Conservation (phyloP, 768 basidiomycete genomes). For the Vararia minispora region DNA sequence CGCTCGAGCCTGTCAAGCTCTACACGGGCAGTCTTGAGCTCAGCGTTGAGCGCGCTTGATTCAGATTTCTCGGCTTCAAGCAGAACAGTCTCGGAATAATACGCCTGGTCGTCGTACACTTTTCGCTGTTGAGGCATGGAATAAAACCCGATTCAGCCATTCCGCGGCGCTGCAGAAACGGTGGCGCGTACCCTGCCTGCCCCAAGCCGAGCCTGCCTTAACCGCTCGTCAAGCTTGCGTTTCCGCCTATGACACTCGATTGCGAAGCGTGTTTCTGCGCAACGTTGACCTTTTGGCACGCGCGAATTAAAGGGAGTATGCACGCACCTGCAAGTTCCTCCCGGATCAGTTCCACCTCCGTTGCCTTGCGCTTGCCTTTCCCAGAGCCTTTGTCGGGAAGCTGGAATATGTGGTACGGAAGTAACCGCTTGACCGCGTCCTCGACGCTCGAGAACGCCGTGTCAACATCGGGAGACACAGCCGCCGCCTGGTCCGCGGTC, state of each 20-base stretch:
- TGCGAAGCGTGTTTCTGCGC: conserved; percentile 58
- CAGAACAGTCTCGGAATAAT: conserved; percentile 49
- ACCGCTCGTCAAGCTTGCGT: conserved; percentile 43
- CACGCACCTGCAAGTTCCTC: conserved; percentile 43
- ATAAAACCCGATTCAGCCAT: not conserved
- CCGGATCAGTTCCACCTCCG: conserved; percentile 26
- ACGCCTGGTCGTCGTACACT: conserved; percentile 52
- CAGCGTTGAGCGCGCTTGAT: conserved; percentile 40
- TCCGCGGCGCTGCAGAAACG: conserved; percentile 1
- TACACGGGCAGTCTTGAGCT: conserved; percentile 49
- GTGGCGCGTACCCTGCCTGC: conserved; percentile 42
- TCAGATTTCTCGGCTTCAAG: conserved; percentile 60
- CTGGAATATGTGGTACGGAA: conserved; percentile 75
- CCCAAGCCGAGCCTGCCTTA: conserved; percentile 40
- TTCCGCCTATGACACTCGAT: conserved; percentile 53
- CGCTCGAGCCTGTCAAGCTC: conserved; percentile 61
- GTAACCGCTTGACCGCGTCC: conserved; percentile 59
- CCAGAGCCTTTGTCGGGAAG: conserved; percentile 52
- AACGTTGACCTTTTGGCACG: not conserved
- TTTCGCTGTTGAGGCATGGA: conserved; percentile 33
- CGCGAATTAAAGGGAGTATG: not conserved
- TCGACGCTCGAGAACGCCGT: conserved; percentile 49
- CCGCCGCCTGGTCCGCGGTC: conserved; percentile 49
- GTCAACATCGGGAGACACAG: conserved; percentile 56
- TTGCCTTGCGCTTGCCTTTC: conserved; percentile 60